Base-by-base conservation (phyloP, 1,139 yeast genomes). In the Saccharomyces hybrid region DNA sequence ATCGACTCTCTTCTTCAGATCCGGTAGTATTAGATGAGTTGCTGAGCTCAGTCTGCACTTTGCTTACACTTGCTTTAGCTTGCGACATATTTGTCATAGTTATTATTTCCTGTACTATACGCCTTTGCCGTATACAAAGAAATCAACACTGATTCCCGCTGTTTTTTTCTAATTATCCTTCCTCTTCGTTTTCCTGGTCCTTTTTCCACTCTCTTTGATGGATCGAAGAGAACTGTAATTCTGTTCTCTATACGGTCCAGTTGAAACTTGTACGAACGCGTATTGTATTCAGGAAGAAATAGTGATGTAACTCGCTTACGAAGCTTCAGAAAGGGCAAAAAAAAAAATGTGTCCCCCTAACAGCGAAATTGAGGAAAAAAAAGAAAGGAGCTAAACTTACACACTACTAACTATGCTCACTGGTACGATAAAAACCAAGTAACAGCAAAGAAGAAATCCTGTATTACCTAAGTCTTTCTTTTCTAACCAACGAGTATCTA, bases 1-100 rank as follows among this genome's bases (percentile, higher is more conserved):
- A 38, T 48, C 49, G 31, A 11, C 47, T 27, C 9, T 25, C 46
- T 7, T 52, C 51, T 32, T 52, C 47, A 26, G 42, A 34, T 23
- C 46, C 54, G 6, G 25, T 41, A 25, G 44, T 29, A 25, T 16
- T 32, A 5, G 25, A 29, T 4, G 48, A 47, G 32, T 38, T 47
- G 29, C 50, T 47, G 6, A 27, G 11, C 23, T 47, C 34, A 47
- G 32, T 13, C 13, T 28, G 16, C 16, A 47, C 29, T 16, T 26
- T 27, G 25, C n/a, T 25, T 47, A 16, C 11, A n/a, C 42, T 38
- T 38, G 42, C 11, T 38, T 38, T 38, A 38, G 23, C 42, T 38
- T 38, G 13, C 42, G 23, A 8, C 42, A 16, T 14, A 14, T 38
- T 38, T 16, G 42, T 38, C 42, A 38, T 38, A 38, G 8, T 38